Base-by-base conservation (phyloP, 164 flowering plant species). In the Hamamelis virginiana region DNA sequence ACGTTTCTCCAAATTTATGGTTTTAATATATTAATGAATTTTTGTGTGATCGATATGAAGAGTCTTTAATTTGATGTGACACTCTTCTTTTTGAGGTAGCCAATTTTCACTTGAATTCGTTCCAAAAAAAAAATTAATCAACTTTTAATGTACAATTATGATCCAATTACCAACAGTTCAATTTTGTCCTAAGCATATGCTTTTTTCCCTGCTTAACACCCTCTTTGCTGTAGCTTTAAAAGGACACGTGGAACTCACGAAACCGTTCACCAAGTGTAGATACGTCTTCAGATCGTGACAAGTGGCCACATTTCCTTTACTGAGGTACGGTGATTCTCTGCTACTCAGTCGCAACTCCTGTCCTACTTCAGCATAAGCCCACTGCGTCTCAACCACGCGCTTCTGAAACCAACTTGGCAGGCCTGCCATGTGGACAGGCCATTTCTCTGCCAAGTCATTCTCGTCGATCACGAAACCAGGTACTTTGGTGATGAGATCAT, bases 271-370 rank as follows among this genome's bases (percentile, higher is more conserved):
- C 59, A 86, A 69, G 23, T 81, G 75, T 1, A 86, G 68, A 66
- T 86, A 86, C 15, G 86, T 81, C 71, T 75, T 82, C 9, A 84
- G 77, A 26, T 86, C 87, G 53, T 84, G 90, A 72, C 87, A 81
- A 59, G 81, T 76, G 69, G 83, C 86, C 0, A 84, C 64, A 28
- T 78, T 52, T n/a, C 62, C 48, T 0, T 60, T 59, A 51, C 28
- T 62, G 4, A 85, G 65, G 71, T 79, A 48, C 66, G 81, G 84
- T 0, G 79, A 80, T 58, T 73, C 81, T 53, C 67, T 73, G 62
- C 81, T 78, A 59, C 85, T 74, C 10, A 85, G 66, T 64, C 86
- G 59, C 14, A 85, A 84, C 78, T 85, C 89, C 21, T 62, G 28
- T 8, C 89, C 89, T 43, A 85, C 82, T 28, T 85, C 85, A 0